These are phyloP conservation scores for Paramecium tetraurelia DNA, from an alignment of 73 alveolate species.

Conservation along the genomic window DNA sequence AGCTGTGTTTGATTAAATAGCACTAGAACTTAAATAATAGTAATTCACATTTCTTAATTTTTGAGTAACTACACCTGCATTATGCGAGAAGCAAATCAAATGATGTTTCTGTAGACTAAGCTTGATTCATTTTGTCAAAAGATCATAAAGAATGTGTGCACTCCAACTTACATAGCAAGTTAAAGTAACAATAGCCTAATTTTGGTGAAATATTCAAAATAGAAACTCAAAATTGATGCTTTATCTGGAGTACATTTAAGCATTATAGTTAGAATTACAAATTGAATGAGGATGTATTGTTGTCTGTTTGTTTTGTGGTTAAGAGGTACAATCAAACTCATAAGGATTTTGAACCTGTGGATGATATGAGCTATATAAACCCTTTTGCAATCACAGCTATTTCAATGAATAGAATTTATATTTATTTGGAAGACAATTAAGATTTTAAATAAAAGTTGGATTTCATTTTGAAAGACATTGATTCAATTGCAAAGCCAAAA, in stretches of 20 bases:
- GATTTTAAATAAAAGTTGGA: neutral
- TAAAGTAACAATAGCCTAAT: neutral
- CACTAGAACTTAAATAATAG: neutral
- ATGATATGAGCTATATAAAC: neutral
- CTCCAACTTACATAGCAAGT: neutral
- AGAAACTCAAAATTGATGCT: constrained; percentile 4
- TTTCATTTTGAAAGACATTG: neutral
- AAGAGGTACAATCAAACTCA: neutral
- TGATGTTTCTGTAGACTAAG: neutral
- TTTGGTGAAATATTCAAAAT: neutral
- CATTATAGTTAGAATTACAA: constrained; percentile 16
- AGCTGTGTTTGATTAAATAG: neutral
- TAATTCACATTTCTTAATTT: neutral
- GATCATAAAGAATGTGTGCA: neutral
- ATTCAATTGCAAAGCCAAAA: neutral
- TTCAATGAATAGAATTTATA: neutral
- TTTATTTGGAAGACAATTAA: neutral
- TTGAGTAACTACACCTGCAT: neutral
- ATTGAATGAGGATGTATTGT: constrained; percentile 24
- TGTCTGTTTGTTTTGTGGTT: neutral
- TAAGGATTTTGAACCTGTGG: neutral
- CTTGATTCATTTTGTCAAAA: neutral
- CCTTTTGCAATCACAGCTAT: constrained; percentile 7
- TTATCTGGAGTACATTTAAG: neutral
- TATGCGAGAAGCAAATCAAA: neutral